These are phyloP conservation scores for Macrolepiota dolichaula DNA, from an alignment of 768 basidiomycete species.

Conservation along the genomic window DNA sequence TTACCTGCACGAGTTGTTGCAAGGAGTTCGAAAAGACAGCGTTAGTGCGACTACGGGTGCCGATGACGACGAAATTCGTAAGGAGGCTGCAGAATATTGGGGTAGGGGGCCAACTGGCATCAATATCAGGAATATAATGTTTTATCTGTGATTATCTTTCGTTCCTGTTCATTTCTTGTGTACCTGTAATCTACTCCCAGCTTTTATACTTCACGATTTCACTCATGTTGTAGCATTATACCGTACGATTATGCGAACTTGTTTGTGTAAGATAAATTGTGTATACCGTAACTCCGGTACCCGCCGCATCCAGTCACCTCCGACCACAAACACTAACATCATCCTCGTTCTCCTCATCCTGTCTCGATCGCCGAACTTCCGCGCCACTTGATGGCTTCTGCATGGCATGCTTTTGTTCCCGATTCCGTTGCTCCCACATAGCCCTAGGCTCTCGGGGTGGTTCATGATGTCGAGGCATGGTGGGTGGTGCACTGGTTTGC, in stretches of 20 bases:
- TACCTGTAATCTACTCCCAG: too few relatives aligned
- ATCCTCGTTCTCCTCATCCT: background rate
- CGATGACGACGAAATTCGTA: constrained; percentile 45
- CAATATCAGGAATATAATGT: constrained; percentile 68
- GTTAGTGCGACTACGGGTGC: constrained; percentile 22
- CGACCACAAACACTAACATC: too few relatives aligned
- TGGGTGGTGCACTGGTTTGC: background rate
- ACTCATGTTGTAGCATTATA: too few relatives aligned
- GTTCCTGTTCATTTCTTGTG: background rate
- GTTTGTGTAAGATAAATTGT: background rate
- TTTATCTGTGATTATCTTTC: constrained; percentile 48
- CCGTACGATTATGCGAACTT: too few relatives aligned
- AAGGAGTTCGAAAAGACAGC: constrained; percentile 30
- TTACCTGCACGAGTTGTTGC: constrained; percentile 72
- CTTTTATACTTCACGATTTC: too few relatives aligned
- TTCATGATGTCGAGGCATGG: background rate
- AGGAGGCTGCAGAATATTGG: constrained; percentile 59
- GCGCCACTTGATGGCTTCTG: background rate
- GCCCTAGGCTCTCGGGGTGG: background rate
- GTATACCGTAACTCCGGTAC: background rate
- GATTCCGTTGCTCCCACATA: background rate
- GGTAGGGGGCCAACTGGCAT: constrained; percentile 44
- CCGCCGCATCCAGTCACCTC: background rate
- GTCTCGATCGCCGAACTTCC: background rate
- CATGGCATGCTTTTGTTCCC: too few relatives aligned